phyloP scores from a whole-genome alignment of 2,329 filamentous ascomycete species.

The Dactylellina sp. region DNA sequence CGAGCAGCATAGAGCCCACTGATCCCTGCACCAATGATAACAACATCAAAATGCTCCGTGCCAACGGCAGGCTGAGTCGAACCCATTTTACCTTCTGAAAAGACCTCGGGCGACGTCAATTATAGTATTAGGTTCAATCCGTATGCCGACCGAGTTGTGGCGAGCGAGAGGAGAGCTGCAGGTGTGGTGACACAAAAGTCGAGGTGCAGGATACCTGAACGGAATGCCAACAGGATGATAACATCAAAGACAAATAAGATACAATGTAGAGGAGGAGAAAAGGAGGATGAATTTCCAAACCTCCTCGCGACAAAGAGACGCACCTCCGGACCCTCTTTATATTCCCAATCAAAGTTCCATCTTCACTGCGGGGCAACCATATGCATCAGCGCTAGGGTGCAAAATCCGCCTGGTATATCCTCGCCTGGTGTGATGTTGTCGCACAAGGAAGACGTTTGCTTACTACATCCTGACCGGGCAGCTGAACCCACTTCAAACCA shows the following conservation, averaged over 20 bases:
- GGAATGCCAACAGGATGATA: background rate
- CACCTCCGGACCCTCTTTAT: slow-evolving; percentile 18
- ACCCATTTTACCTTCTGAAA: slow-evolving; percentile 48
- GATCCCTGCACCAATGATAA: slow-evolving; percentile 61
- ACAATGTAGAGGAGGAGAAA: background rate
- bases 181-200: too few relatives aligned
- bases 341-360: background rate
- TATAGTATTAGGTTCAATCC: background rate
- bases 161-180: too few relatives aligned
- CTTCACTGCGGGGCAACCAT: background rate
- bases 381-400: slow-evolving; percentile 11
- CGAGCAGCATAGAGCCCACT: slow-evolving; percentile 51
- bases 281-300: too few relatives aligned
- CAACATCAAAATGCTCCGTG: slow-evolving; percentile 56
- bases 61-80: slow-evolving; percentile 30
- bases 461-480: slow-evolving; percentile 44
- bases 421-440: background rate
- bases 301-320: background rate
- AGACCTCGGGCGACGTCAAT: background rate
- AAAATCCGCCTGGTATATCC: background rate
- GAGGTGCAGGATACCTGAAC: too few relatives aligned
- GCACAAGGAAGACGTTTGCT: slow-evolving; percentile 13
- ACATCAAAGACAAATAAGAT: too few relatives aligned
- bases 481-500: slow-evolving; percentile 8
- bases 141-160: too few relatives aligned